A percentile compares a stretch with the other conserved stretches of the same genome.
Evolutionary conservation across 768 basidiomycete species (phyloP).

Genomic region (Psilocybe azurescens): DNA sequence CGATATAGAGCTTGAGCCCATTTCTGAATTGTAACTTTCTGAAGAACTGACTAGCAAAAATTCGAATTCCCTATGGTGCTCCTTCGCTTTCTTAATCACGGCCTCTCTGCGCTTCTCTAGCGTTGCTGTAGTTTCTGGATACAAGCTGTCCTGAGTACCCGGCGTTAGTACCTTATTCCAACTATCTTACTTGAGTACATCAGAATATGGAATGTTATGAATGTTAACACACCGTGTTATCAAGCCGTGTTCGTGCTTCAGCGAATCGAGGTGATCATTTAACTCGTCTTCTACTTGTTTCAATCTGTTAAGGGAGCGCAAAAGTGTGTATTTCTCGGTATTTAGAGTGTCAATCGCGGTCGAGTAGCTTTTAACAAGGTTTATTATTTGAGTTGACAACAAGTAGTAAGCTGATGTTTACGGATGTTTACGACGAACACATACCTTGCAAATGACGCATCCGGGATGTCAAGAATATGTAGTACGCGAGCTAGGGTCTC

Average conservation of each 20-base stretch:
- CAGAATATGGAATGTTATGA: neutral
- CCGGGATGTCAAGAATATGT: slow-evolving; percentile 36
- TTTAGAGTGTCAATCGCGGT: slow-evolving; percentile 40
- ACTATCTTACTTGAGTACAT: slow-evolving; percentile 24
- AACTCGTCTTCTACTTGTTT: slow-evolving; percentile 43
- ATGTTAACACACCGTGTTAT: slow-evolving; percentile 39
- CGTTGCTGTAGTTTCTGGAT: slow-evolving; percentile 30
- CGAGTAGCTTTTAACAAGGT: slow-evolving; percentile 36
- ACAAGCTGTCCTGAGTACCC: slow-evolving; percentile 22
- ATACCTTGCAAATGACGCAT: slow-evolving; percentile 41
- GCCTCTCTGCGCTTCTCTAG: slow-evolving; percentile 46
- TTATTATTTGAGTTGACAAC: too few relatives aligned
- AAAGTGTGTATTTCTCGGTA: slow-evolving; percentile 32
- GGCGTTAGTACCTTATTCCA: slow-evolving; percentile 38
- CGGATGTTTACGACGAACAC: neutral
- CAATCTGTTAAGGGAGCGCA: slow-evolving; percentile 38
- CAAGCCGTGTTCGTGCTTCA: slow-evolving; percentile 40
- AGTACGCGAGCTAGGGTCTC: slow-evolving; percentile 31
- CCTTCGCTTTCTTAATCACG: slow-evolving; percentile 50
- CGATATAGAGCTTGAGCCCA: neutral
- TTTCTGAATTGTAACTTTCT: neutral
- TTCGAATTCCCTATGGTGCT: slow-evolving; percentile 48
- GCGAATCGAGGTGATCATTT: slow-evolving; percentile 33
- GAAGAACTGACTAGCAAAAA: slow-evolving; percentile 31
- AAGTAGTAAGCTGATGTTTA: too few relatives aligned